phyloP scores from a whole-genome alignment of 2,329 filamentous ascomycete species.

The Blastomyces emzantsi region DNA sequence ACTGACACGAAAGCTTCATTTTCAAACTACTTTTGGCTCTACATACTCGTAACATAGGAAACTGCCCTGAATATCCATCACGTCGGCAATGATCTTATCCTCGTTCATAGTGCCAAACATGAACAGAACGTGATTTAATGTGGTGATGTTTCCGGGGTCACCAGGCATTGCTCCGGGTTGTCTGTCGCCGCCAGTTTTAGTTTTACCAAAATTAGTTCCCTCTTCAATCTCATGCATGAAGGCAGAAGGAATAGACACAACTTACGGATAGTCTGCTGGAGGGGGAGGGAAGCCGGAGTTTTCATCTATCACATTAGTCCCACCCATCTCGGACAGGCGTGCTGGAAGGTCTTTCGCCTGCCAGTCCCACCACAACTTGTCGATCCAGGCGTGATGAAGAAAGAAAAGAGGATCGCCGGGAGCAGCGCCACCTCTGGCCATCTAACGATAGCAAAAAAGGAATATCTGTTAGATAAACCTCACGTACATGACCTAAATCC shows the following conservation, averaged over 20 bases:
- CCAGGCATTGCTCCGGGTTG: slow-evolving; percentile 4
- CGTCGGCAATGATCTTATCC: slow-evolving; percentile 8
- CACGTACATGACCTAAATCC: background rate
- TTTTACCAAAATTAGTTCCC: background rate
- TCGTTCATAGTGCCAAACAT: slow-evolving; percentile 3
- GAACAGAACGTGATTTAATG: slow-evolving; percentile 6
- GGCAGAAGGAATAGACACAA: too few relatives aligned
- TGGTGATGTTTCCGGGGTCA: slow-evolving; percentile 9
- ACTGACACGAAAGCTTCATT: background rate
- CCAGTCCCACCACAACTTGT: slow-evolving; percentile 41
- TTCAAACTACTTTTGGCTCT: slow-evolving; percentile 19
- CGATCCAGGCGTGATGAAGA: slow-evolving; percentile 38
- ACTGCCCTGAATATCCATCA: slow-evolving; percentile 9
- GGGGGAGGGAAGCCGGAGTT: background rate
- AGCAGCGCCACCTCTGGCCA: slow-evolving; percentile 6
- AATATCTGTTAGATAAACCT: background rate
- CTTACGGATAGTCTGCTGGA: background rate
- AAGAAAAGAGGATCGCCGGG: slow-evolving; percentile 39
- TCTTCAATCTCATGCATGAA: background rate
- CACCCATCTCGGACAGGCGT: slow-evolving; percentile 5
- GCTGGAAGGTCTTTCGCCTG: slow-evolving; percentile 25
- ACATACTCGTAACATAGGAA: slow-evolving; percentile 10
- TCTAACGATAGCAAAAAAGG: background rate
- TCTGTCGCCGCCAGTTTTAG: background rate
- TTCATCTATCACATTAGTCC: background rate